Percentiles rank a stretch among this genome's conserved stretches.
Conservation (phyloP, 768 basidiomycete species). For the Cantharellus anzutake region DNA sequence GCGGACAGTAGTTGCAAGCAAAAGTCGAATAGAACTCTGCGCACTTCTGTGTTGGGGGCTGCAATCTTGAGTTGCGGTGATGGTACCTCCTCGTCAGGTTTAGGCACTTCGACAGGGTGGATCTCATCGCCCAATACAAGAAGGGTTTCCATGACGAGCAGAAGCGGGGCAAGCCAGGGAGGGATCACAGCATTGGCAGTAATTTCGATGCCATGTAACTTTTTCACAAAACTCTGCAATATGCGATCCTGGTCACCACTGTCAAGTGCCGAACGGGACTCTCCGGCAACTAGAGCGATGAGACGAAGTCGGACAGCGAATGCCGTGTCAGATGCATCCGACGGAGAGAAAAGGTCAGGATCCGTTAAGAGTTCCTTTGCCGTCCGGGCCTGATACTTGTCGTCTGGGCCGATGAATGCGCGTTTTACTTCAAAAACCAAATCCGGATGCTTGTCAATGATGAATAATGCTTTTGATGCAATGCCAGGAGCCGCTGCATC, state of each 20-base stretch:
- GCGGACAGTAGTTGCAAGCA: constrained; percentile 51
- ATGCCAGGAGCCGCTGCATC: constrained; percentile 46
- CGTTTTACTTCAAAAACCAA: constrained; percentile 77
- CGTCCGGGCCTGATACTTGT: constrained; percentile 40
- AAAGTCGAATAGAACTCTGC: constrained; percentile 52
- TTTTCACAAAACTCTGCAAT: constrained; percentile 12
- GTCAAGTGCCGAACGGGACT: constrained; percentile 42
- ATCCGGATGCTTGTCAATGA: constrained; percentile 75
- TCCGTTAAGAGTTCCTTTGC: constrained; percentile 60
- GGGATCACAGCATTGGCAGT: constrained; percentile 28
- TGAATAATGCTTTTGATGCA: constrained; percentile 45
- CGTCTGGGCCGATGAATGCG: constrained; percentile 52
- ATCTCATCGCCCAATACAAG: constrained; percentile 62
- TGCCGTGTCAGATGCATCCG: constrained; percentile 44
- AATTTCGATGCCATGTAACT: constrained; percentile 22
- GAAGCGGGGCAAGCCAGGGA: constrained; percentile 71
- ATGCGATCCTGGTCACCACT: constrained; percentile 22
- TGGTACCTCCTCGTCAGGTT: constrained; percentile 29
- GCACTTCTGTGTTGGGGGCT: constrained; percentile 40
- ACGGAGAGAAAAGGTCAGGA: constrained; percentile 29
- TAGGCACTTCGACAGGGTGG: constrained; percentile 40
- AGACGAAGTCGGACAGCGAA: constrained; percentile 71
- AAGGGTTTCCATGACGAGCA: constrained; percentile 73
- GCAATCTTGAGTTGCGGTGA: constrained; percentile 23
- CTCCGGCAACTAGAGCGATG: constrained; percentile 64